A percentile compares a stretch with the other conserved stretches of the same genome.
phyloP scores from a whole-genome alignment of 176 grass and related monocot genomes.

The Rhynchospora tenuis region DNA sequence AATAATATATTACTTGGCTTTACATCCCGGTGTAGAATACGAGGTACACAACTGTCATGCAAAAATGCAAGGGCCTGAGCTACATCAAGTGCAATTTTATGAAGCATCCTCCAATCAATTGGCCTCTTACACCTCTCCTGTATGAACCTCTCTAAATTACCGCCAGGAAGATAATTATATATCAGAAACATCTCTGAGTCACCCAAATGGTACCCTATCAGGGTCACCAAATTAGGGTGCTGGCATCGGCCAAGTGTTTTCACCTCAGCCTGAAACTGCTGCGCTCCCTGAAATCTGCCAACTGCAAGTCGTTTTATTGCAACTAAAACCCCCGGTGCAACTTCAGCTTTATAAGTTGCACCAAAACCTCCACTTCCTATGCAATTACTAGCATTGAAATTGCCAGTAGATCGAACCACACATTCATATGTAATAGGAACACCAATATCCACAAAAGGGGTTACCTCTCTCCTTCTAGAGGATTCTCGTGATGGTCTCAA shows the following conservation, averaged over 20 bases:
- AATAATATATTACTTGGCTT: slow-evolving; percentile 96
- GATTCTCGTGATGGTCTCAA: slow-evolving; percentile 38
- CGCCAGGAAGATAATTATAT: slow-evolving; percentile 90
- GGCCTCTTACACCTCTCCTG: slow-evolving; percentile 72
- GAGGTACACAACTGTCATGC: slow-evolving; percentile 74
- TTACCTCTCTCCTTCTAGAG: slow-evolving; percentile 62
- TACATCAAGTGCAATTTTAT: slow-evolving; percentile 93
- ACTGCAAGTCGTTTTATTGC: slow-evolving; percentile 90
- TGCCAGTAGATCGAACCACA: slow-evolving; percentile 65
- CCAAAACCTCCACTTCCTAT: slow-evolving; percentile 95
- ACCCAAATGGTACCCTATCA: slow-evolving; percentile 75
- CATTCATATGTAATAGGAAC: slow-evolving; percentile 75
- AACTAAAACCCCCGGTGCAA: slow-evolving; percentile 77
- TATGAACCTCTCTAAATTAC: slow-evolving; percentile 95
- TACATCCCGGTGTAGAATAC: slow-evolving; percentile 85
- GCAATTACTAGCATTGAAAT: slow-evolving; percentile 88
- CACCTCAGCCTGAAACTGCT: slow-evolving; percentile 90
- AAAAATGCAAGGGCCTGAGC: slow-evolving; percentile 78
- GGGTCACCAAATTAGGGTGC: slow-evolving; percentile 84
- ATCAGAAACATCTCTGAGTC: slow-evolving; percentile 94
- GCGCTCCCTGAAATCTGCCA: slow-evolving; percentile 83
- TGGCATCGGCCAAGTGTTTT: slow-evolving; percentile 78
- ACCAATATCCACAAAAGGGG: slow-evolving; percentile 76
- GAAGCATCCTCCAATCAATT: slow-evolving; percentile 90
- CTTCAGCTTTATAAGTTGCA: slow-evolving; percentile 95